These are phyloP conservation scores for Bipolaris victoriae DNA, from an alignment of 2,329 filamentous ascomycete genomes.

Conservation along the genomic window DNA sequence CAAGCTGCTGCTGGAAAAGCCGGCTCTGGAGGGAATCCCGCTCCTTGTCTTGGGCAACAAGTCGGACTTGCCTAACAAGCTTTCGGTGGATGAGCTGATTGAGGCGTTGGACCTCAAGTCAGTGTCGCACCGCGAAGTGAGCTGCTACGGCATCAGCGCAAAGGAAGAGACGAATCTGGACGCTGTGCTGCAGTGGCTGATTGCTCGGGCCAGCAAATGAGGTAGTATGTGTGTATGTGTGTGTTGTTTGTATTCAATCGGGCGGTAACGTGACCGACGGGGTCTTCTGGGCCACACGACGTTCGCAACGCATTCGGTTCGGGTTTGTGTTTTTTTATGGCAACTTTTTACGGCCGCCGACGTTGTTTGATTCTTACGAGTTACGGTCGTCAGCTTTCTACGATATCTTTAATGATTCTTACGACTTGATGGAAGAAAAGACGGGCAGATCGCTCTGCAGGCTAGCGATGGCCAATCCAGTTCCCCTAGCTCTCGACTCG, in stretches of 20 bases:
- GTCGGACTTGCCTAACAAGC: slow-evolving; percentile 87
- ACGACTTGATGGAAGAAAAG: slow-evolving; percentile 60
- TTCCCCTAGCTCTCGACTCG: slow-evolving; percentile 44
- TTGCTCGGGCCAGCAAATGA: slow-evolving; percentile 74
- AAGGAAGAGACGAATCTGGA: slow-evolving; percentile 99
- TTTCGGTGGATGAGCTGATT: slow-evolving; percentile 94
- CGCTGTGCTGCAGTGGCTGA: slow-evolving; percentile 94
- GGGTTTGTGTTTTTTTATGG: slow-evolving; percentile 24
- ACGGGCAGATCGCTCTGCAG: slow-evolving; percentile 53
- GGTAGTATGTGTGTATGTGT: background rate
- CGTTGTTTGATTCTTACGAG: slow-evolving; percentile 45
- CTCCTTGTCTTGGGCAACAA: slow-evolving; percentile 96
- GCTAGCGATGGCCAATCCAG: slow-evolving; percentile 57
- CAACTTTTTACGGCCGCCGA: slow-evolving; percentile 40
- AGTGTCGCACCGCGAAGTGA: slow-evolving; percentile 91
- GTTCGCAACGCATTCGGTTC: slow-evolving; percentile 25
- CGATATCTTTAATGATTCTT: slow-evolving; percentile 58
- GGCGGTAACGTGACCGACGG: slow-evolving; percentile 34
- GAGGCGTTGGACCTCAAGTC: slow-evolving; percentile 87
- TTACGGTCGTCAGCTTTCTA: slow-evolving; percentile 50
- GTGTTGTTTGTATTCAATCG: slow-evolving; percentile 20
- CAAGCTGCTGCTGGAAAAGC: slow-evolving; percentile 84
- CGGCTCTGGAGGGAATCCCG: slow-evolving; percentile 85
- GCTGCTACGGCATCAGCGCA: slow-evolving; percentile 97
- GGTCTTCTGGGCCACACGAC: slow-evolving; percentile 29